Percentiles rank a stretch among this genome's conserved stretches.
These are phyloP conservation scores for Moesziomyces parantarcticus DNA, from an alignment of 1,284 basidiomycete species.

Conservation along the genomic window DNA sequence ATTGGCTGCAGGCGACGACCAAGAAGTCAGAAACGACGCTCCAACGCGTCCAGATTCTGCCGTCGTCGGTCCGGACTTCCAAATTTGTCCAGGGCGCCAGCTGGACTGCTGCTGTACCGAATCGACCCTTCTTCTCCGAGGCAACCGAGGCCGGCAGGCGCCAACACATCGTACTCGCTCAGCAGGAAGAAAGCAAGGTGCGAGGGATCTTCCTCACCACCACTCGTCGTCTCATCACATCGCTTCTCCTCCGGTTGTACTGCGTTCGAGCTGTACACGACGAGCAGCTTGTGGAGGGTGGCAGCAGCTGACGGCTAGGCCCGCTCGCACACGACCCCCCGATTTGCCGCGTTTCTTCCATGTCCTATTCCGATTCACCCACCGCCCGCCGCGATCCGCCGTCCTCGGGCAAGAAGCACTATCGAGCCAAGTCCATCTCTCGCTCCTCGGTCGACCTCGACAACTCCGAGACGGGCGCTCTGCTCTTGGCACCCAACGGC, in stretches of 20 bases:
- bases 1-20: too few species aligned
- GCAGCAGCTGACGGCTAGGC: conserved; percentile 17
- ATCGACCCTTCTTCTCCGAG: too few species aligned
- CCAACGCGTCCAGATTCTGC: background rate
- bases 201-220: background rate
- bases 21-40: background rate
- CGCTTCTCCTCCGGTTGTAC: conserved; percentile 1
- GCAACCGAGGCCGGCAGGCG: too few species aligned
- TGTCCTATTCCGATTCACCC: conserved; percentile 25
- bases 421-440: conserved; percentile 38
- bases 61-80: background rate
- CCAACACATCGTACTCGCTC: too few species aligned
- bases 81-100: background rate
- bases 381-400: conserved; percentile 19
- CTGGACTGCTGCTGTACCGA: background rate
- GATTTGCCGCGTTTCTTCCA: conserved; percentile 14
- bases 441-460: conserved; percentile 42
- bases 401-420: conserved; percentile 39
- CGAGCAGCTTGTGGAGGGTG: conserved; percentile 3
- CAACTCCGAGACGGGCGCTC: conserved; percentile 38
- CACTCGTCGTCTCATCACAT: conserved; percentile 2
- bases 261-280: conserved; percentile 9
- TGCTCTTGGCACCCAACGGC: conserved; percentile 33
- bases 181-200: too few species aligned
- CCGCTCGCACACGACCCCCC: conserved; percentile 5